phyloP scores from a whole-genome alignment of 768 basidiomycete genomes.

The Pisolithus marmoratus region DNA sequence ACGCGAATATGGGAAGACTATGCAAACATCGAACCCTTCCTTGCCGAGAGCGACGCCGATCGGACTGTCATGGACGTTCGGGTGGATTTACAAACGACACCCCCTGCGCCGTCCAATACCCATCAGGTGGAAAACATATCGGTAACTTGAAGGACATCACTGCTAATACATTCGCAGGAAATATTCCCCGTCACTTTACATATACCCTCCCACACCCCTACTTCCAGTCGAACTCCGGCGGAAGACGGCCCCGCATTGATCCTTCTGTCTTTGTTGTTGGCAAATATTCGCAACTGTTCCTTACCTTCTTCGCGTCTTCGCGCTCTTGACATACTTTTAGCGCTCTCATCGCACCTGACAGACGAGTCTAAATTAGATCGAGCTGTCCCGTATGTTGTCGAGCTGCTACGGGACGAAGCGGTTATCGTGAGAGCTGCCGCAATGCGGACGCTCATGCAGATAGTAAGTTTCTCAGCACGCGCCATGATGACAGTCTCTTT shows the following conservation, averaged over 20 bases:
- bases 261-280: slow-evolving; percentile 78
- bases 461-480: slow-evolving; percentile 44
- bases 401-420: slow-evolving; percentile 80
- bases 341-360: slow-evolving; percentile 72
- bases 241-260: slow-evolving; percentile 89
- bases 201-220: slow-evolving; percentile 45
- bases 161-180: slow-evolving; percentile 39
- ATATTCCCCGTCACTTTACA: slow-evolving; percentile 72
- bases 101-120: slow-evolving; percentile 42
- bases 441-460: slow-evolving; percentile 73
- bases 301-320: slow-evolving; percentile 83
- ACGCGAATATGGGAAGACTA: slow-evolving; percentile 87
- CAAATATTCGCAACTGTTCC: slow-evolving; percentile 83
- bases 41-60: slow-evolving; percentile 42
- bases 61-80: slow-evolving; percentile 48
- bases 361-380: slow-evolving; percentile 96
- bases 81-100: slow-evolving; percentile 39
- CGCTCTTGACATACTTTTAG: slow-evolving; percentile 82
- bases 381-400: slow-evolving; percentile 87
- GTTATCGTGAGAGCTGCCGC: slow-evolving; percentile 79
- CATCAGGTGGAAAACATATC: slow-evolving; percentile 45
- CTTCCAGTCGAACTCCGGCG: slow-evolving; percentile 46
- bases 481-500: slow-evolving; percentile 23
- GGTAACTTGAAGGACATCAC: background rate
- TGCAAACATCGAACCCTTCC: slow-evolving; percentile 70